phyloP scores from a whole-genome alignment of 805 yeast genomes.

The Starmera amethionina region DNA sequence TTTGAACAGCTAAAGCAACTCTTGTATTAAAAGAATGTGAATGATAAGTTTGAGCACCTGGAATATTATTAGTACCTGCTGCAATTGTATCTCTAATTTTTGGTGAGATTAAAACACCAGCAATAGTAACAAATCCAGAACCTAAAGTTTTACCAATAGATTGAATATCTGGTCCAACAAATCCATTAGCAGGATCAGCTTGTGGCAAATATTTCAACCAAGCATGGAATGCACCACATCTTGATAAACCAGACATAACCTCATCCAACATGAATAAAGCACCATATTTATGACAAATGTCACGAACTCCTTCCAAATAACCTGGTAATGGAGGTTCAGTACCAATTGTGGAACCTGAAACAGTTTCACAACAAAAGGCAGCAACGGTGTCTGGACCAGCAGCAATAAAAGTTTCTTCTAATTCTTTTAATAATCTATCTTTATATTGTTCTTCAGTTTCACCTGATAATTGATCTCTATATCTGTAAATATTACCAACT shows the following conservation, averaged over 20 bases:
- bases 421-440: constrained; percentile 26
- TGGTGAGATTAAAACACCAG: constrained; percentile 34
- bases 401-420: constrained; percentile 31
- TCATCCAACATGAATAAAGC: constrained; percentile 42
- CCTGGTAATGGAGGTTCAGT: constrained; percentile 35
- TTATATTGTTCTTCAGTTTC: constrained; percentile 32
- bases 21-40: constrained; percentile 36
- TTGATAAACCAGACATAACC: constrained; percentile 50
- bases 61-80: constrained; percentile 30
- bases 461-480: constrained; percentile 20
- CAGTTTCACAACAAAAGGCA: constrained; percentile 34
- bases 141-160: constrained; percentile 41
- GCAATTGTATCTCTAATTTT: constrained; percentile 27
- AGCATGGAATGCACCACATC: constrained; percentile 38
- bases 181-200: constrained; percentile 9
- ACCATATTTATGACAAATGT: constrained; percentile 42
- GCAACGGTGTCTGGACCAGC: constrained; percentile 35
- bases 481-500: constrained; percentile 24
- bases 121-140: constrained; percentile 39
- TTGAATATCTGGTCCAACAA: constrained; percentile 35
- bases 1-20: constrained; percentile 37
- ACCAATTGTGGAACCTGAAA: constrained; percentile 38
- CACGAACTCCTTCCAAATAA: constrained; percentile 35
- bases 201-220: constrained; percentile 33
- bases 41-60: constrained; percentile 44